Base-by-base conservation (phyloP, 495 filamentous ascomycete species). In the Podospora bellae-mahoneyi region DNA sequence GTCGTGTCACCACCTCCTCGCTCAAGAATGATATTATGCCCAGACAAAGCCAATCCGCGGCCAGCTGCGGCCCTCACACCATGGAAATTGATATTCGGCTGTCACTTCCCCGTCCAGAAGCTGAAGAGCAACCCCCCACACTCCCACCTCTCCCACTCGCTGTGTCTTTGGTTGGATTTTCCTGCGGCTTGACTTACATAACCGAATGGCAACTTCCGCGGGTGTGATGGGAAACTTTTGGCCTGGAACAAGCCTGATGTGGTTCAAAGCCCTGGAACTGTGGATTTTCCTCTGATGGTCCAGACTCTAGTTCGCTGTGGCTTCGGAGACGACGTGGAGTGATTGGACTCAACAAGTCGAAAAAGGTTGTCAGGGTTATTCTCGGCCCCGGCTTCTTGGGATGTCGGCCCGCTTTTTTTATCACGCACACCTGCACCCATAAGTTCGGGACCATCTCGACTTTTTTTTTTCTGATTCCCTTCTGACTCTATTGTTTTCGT, bases 371-470 rank as follows among this genome's bases (percentile, higher is more conserved):
- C 16, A 58, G 23, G 55, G 55, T 58, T 58, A 48, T 58, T 58
- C 55, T 58, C 55, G 55, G 23, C 55, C 55, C 39, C 39, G 39
- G 39, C 39, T 32, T 32, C 39, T 48, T 48, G 13, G 39, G 39
- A 48, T 48, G 30, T 48, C 30, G 61, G 61, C 61, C 61, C 61
- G 48, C 61, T 63, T 63, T 63, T 60, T 48, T 63, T 63, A 44
- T 48, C 61, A 44, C 30, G 48, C 61, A 63, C 20, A 63, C 55
- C 55, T 62, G 18, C 27, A 61, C 18, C 59, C 23, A 58, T 61
- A 18, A 18, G 26, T 61, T 32, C 13, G 55, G 55, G n/a, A 19
- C 55, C n/a, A 58, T 9, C 60, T 20, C 32, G 18, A n/a, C 9
- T 19, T 44, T 44, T 18, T 48, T 44, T 39, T 23, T 23, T 63